Percentiles rank a stretch among this genome's conserved stretches.
Conservation (phyloP, 805 yeast species). For the Cyberlindnera xylosilytica region DNA sequence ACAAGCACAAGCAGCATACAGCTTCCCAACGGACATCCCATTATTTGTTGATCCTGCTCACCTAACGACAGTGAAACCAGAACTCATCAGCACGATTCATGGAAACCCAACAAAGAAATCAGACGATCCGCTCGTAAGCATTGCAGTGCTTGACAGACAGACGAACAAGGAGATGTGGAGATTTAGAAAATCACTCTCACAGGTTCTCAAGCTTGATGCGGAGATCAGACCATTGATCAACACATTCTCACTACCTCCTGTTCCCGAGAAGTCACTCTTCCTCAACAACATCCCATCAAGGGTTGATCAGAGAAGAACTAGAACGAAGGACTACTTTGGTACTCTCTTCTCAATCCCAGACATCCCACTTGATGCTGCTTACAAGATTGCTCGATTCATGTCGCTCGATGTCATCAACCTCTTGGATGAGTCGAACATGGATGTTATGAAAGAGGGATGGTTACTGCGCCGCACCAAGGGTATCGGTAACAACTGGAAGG, state of each 20-base stretch:
- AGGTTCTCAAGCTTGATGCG: constrained; percentile 58
- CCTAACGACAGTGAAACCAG: constrained; percentile 46
- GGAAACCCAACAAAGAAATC: constrained; percentile 38
- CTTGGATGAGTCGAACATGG: constrained; percentile 47
- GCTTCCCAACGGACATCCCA: constrained; percentile 36
- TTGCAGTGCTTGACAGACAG: constrained; percentile 62
- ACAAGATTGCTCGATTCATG: constrained; percentile 58
- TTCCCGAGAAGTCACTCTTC: constrained; percentile 66
- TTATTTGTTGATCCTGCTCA: constrained; percentile 60
- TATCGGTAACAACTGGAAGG: constrained; percentile 62
- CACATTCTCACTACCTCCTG: constrained; percentile 44
- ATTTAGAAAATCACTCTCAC: constrained; percentile 59
- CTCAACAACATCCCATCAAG: constrained; percentile 56
- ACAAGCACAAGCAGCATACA: constrained; percentile 5
- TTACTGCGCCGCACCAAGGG: constrained; percentile 64
- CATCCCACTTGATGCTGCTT: constrained; percentile 50
- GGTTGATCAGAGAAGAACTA: constrained; percentile 57
- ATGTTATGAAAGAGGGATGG: constrained; percentile 60
- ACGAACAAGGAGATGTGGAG: constrained; percentile 70
- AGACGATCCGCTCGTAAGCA: constrained; percentile 58
- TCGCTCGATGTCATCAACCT: constrained; percentile 66
- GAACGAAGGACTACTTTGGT: constrained; percentile 56
- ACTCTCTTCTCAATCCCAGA: constrained; percentile 55
- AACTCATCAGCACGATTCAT: constrained; percentile 46
- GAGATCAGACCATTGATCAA: constrained; percentile 54